Conservation (phyloP, 257 asterid genomes). For the Verbena officinalis region DNA sequence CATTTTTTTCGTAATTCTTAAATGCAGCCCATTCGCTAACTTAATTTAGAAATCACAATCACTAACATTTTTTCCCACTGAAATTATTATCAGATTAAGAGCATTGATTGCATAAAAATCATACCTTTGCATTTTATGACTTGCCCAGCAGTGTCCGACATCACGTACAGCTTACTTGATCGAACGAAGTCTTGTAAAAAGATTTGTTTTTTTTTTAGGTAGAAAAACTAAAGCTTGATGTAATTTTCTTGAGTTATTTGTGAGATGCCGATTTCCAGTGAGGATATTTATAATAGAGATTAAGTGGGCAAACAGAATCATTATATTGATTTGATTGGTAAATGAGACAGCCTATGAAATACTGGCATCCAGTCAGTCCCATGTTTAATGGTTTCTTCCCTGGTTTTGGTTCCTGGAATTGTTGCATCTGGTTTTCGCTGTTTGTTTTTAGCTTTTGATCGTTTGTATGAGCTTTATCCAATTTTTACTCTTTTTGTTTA, state of each 20-base stretch:
- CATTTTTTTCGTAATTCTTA: no score
- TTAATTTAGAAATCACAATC: no score
- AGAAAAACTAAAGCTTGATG: slow-evolving; percentile 13
- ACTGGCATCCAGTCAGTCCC: neutral
- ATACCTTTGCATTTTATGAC: slow-evolving; percentile 75
- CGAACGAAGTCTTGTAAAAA: neutral
- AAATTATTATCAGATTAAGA: no score
- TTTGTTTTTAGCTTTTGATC: neutral
- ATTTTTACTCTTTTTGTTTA: neutral
- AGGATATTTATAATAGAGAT: slow-evolving; percentile 27
- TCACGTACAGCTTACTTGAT: slow-evolving; percentile 27
- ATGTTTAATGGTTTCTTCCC: neutral
- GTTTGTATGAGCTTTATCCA: no score
- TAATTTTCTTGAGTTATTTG: slow-evolving; percentile 2
- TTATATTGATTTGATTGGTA: neutral
- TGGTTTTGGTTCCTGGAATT: slow-evolving; percentile 18
- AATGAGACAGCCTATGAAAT: neutral
- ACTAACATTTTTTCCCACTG: no score
- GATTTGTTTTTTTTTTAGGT: neutral
- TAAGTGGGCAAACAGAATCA: neutral
- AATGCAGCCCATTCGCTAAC: neutral
- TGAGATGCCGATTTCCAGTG: slow-evolving; percentile 7
- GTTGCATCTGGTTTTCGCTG: slow-evolving; percentile 20
- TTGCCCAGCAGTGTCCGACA: slow-evolving; percentile 58
- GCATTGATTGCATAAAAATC: neutral